phyloP scores from a whole-genome alignment of 805 yeast genomes.

The Hanseniaspora singularis region DNA sequence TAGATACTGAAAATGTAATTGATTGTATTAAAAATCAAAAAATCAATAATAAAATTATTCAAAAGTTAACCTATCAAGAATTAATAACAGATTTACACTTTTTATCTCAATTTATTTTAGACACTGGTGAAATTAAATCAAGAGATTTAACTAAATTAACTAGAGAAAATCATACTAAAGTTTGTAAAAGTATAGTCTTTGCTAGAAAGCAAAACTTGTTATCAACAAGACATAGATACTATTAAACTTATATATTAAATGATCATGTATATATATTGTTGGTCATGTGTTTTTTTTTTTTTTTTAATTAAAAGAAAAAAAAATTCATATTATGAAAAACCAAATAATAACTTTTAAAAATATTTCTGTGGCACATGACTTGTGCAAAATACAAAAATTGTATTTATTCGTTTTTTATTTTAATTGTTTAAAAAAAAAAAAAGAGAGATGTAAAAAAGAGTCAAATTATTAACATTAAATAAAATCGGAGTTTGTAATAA shows the following conservation, averaged over 20 bases:
- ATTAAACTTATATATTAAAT: background rate
- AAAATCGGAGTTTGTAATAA: no score
- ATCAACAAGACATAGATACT: conserved; percentile 13
- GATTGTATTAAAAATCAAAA: background rate
- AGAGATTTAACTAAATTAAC: conserved; percentile 2
- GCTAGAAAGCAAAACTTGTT: background rate
- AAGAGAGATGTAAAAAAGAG: no score
- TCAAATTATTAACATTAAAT: no score
- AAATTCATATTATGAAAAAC: no score
- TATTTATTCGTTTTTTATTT: no score
- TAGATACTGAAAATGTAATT: background rate
- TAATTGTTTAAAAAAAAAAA: no score
- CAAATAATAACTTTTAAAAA: no score
- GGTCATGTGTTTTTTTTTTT: no score
- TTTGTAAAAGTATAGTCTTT: conserved; percentile 1
- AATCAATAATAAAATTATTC: conserved; percentile 5
- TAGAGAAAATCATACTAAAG: conserved; percentile 3
- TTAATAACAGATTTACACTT: conserved; percentile 1
- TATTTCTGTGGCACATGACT: no score
- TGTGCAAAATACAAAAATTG: no score
- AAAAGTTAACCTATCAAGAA: background rate
- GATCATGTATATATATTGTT: background rate
- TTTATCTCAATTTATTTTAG: conserved; percentile 7
- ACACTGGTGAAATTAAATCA: conserved; percentile 13
- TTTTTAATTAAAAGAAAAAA: no score